These are phyloP conservation scores for Boeremia lycopersici DNA, from an alignment of 2,329 filamentous ascomycete species.

Conservation along the genomic window DNA sequence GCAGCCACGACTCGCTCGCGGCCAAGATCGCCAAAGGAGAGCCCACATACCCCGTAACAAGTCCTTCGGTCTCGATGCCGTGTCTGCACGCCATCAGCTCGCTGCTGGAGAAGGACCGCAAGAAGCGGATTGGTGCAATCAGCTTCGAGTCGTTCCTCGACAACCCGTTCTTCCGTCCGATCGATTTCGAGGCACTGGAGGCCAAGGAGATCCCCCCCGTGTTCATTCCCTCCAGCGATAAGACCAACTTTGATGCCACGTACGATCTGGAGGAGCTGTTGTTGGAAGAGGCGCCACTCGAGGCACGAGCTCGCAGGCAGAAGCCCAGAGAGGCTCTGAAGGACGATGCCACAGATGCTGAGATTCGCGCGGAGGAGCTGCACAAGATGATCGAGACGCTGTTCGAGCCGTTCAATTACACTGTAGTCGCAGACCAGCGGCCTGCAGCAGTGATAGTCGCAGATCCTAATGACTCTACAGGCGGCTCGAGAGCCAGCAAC, in stretches of 20 bases:
- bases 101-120: constrained; percentile 79
- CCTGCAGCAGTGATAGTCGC: constrained; percentile 43
- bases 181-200: constrained; percentile 86
- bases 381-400: constrained; percentile 93
- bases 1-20: constrained; percentile 79
- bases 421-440: constrained; percentile 76
- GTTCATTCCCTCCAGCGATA: constrained; percentile 92
- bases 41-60: constrained; percentile 90
- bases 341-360: constrained; percentile 92
- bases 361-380: constrained; percentile 92
- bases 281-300: constrained; percentile 90
- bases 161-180: constrained; percentile 84
- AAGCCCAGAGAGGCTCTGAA: constrained; percentile 91
- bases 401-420: constrained; percentile 96
- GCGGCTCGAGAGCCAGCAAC: constrained; percentile 42
- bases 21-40: constrained; percentile 80
- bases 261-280: constrained; percentile 95
- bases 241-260: constrained; percentile 98
- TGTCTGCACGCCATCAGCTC: constrained; percentile 89
- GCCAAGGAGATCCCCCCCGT: constrained; percentile 87
- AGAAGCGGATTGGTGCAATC: constrained; percentile 80
- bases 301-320: constrained; percentile 88
- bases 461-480: constrained; percentile 37
- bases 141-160: constrained; percentile 83
- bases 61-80: constrained; percentile 83